Evolutionary conservation across 495 filamentous ascomycete genomes (phyloP), one percentile per base, ranked within the genome.

Genomic region (Hyaloscypha bicolor): DNA sequence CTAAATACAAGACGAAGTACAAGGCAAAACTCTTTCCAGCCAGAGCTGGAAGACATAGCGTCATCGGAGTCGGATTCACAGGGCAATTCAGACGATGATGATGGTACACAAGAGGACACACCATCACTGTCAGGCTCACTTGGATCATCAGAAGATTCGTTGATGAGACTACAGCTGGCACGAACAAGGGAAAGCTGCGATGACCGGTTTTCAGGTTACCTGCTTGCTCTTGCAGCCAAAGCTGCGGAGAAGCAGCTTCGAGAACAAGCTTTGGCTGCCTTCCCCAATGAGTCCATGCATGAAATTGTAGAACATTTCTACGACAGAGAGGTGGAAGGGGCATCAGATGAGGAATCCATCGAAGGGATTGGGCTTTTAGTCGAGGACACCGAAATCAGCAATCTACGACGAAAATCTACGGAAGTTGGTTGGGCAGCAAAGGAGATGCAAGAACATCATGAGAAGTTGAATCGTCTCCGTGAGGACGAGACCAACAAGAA

Each of bases 211-310:
- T 88, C 88, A 55, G 88, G 88, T 14, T 93, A 93, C 70, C 76
- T 96, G 51, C 83, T 94, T 21, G 86, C 89, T 25, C 78, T 96
- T 60, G 91, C 92, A 25, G 90, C 90, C 48, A 85, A 84, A 60
- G 89, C 91, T 65, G 91, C 91, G 16, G 88, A 94, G 74, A 87
- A 87, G 74, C 88, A 94, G 74, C 71, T 91, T 48, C 81, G 83
- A 55, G 89, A 92, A 21, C 88, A 90, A 76, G 85, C 88, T 4
- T 76, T 90, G 69, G 89, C 88, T 29, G 90, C 88, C 9, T 92
- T 89, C 67, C 88, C 88, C 4, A 91, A 91, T 69, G 81, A 88
- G 89, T 72, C 90, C 84, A 69, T 81, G 78, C 48, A 80, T 87
- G 77, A 78, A 75, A 83, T 81, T 37, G 82, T 85, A 32, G 82